Conservation (phyloP, 2,329 filamentous ascomycete genomes). For the Hirsutella minnesotensis region DNA sequence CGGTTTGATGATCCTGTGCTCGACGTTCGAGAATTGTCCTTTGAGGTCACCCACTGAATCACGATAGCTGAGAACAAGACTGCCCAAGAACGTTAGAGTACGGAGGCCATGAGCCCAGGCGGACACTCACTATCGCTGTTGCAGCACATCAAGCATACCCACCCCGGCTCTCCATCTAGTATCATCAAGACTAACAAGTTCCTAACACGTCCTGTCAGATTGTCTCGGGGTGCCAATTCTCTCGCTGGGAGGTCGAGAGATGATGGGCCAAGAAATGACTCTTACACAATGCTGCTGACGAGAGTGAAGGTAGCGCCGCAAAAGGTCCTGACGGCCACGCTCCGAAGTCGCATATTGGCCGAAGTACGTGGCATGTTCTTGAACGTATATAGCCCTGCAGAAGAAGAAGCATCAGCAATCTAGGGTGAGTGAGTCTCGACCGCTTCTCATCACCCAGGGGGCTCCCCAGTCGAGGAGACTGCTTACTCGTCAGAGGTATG, state of each 20-base stretch:
- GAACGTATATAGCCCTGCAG: conserved; percentile 41
- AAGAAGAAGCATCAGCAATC: background rate
- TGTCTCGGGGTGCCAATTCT: no score
- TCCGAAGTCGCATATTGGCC: conserved; percentile 31
- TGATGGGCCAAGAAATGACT: no score
- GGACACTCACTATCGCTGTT: conserved; percentile 41
- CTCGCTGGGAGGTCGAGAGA: no score
- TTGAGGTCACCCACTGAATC: conserved; percentile 48
- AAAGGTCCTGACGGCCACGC: conserved; percentile 45
- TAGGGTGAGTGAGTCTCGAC: background rate
- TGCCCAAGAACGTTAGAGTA: conserved; percentile 11
- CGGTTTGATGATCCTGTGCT: conserved; percentile 8
- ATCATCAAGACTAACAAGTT: conserved; percentile 48
- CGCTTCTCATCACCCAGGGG: background rate
- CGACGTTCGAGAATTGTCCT: conserved; percentile 26
- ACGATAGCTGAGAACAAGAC: conserved; percentile 48
- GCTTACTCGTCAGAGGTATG: conserved; percentile 42
- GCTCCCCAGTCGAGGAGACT: background rate
- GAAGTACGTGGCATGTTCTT: conserved; percentile 29
- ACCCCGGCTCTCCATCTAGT: conserved; percentile 49
- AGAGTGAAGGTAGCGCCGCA: conserved; percentile 46
- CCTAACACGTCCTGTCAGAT: conserved; percentile 17
- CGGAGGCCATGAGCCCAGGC: background rate
- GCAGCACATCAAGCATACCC: conserved; percentile 55
- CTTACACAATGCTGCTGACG: conserved; percentile 44